These are phyloP conservation scores for Fraxinus velutina DNA, from an alignment of 305 asterid species.

Conservation along the genomic window DNA sequence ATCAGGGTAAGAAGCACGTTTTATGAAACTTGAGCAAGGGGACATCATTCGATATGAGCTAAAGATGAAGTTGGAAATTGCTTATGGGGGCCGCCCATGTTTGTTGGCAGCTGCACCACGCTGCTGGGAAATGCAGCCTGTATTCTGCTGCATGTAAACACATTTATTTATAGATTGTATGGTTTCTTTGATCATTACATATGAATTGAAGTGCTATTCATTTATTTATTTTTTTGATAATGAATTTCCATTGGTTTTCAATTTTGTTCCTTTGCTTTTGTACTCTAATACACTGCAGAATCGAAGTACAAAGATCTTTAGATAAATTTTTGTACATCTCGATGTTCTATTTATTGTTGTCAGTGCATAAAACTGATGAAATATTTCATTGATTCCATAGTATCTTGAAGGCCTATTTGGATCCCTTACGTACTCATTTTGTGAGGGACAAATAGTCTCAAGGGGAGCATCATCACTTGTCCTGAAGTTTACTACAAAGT, in stretches of 20 bases:
- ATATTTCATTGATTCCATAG: neutral
- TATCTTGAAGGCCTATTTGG: neutral
- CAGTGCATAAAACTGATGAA: neutral
- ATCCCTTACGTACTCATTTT: neutral
- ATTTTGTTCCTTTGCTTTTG: neutral
- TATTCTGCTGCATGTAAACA: neutral
- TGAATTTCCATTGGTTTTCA: neutral
- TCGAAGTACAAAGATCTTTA: neutral
- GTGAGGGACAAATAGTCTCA: neutral
- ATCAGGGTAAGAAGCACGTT: neutral
- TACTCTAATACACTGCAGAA: neutral
- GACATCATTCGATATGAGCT: neutral
- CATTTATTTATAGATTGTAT: neutral
- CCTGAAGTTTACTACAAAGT: neutral
- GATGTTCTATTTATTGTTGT: neutral
- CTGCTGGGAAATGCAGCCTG: neutral
- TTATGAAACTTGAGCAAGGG: neutral
- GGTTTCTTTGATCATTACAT: neutral
- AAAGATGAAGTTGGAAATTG: neutral
- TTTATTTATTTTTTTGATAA: too few species aligned
- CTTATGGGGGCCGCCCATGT: neutral
- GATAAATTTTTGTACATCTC: neutral
- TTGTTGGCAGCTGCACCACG: neutral
- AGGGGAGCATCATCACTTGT: neutral
- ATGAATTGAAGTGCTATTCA: neutral